Evolutionary conservation across 2,329 filamentous ascomycete genomes (phyloP), one percentile per base, ranked within the genome.

Genomic region (Penicillium nordicum): DNA sequence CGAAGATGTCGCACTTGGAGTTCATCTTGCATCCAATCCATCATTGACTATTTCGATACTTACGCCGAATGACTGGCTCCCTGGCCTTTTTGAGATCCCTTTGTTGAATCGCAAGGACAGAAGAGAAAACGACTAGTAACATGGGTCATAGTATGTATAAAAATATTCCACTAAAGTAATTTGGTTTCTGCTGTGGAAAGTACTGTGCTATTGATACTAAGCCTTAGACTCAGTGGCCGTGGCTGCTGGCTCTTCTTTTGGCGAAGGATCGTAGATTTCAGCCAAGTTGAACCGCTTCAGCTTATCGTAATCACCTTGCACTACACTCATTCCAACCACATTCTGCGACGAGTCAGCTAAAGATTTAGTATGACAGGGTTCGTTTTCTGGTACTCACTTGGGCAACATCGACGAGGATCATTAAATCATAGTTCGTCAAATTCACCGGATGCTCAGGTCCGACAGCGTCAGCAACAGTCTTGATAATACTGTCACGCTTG

Each of bases 211-310:
- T 37, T 42, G 23, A n/a, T 42, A 27, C 51, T 59, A 50, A 37
- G 47, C 42, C 34, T 51, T 46, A 10, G 55, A 12, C n/a, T 50
- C 30, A 11, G 44, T 41, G 25, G 32, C 23, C 7, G 36, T 27
- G 16, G 30, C 37, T n/a, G 32, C 21, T 30, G 30, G 9, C 27
- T 41, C 53, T 43, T 32, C 40, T 36, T 69, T 70, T 23, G 75
- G 70, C 10, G 74, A 76, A 50, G 80, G 78, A 56, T 79, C 78
- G 63, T 82, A 84, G 50, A 88, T 79, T 69, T 88, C 85, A 42
- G 83, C 80, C 46, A 87, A 69, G 67, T 87, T 88, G 71, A 80
- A 87, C 53, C 81, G 78, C 71, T 85, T 87, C 59, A 88, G 74
- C 60, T 77, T 72, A 53, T 87, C 84, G 63, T 82, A 87, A 60